phyloP scores from a whole-genome alignment of 2,329 filamentous ascomycete genomes.

The Arthrobotrys sphaeroides region DNA sequence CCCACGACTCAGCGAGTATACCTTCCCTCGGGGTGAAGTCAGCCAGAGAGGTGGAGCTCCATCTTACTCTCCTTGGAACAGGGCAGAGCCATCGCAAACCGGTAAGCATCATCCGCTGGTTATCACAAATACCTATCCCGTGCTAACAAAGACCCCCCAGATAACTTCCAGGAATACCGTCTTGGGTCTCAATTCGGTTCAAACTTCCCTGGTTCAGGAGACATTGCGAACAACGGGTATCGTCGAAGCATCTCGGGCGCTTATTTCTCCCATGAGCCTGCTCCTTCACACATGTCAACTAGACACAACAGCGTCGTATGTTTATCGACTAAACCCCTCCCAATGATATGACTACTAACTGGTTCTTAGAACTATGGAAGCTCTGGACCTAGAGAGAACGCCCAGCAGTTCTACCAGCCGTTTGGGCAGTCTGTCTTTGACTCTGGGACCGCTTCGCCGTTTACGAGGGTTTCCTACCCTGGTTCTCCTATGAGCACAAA shows the following conservation, averaged over 20 bases:
- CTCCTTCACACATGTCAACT: constrained; percentile 38
- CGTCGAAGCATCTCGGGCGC: constrained; percentile 51
- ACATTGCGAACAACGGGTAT: constrained; percentile 46
- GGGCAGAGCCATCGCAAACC: constrained; percentile 30
- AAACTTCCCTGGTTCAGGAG: constrained; percentile 24
- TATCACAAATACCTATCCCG: not conserved
- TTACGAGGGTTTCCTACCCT: constrained; percentile 59
- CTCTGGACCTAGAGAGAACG: constrained; percentile 52
- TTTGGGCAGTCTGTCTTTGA: constrained; percentile 44
- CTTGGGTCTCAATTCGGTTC: not conserved
- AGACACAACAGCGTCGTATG: constrained; percentile 51
- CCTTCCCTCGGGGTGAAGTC: constrained; percentile 44
- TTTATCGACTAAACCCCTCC: not conserved
- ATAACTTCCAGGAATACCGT: constrained; percentile 31
- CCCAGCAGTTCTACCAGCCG: constrained; percentile 34
- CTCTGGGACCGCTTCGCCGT: constrained; percentile 57
- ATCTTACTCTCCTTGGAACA: constrained; percentile 50
- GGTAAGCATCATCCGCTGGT: constrained; percentile 3
- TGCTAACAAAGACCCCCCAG: constrained; percentile 3
- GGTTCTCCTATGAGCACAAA: constrained; percentile 58
- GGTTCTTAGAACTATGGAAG: constrained; percentile 59
- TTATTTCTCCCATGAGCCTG: constrained; percentile 28
- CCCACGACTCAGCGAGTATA: constrained; percentile 50
- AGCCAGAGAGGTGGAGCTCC: constrained; percentile 37
- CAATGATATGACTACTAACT: constrained; percentile 18